Evolutionary conservation across 768 basidiomycete species (phyloP).

Genomic region (Saitozyma podzolica): DNA sequence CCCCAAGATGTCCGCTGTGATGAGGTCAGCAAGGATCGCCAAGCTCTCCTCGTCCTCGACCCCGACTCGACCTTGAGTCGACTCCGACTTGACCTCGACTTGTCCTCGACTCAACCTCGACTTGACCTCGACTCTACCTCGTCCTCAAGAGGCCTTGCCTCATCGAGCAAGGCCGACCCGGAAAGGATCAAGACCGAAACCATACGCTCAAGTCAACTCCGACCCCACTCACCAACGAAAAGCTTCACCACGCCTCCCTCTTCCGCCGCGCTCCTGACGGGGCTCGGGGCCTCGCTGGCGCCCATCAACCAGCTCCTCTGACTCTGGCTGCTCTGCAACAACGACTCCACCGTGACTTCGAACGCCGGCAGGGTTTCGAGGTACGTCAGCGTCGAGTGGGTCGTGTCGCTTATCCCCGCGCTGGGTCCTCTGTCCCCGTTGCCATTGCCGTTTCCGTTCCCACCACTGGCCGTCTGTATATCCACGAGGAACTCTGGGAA

Average conservation of each 20-base stretch:
- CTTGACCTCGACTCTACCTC: too few species aligned
- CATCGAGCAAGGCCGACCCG: background rate
- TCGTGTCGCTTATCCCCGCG: slow-evolving; percentile 34
- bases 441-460: background rate
- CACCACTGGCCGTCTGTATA: slow-evolving; percentile 22
- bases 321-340: slow-evolving; percentile 38
- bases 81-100: too few species aligned
- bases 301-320: slow-evolving; percentile 53
- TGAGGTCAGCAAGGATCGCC: background rate
- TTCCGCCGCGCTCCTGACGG: slow-evolving; percentile 26
- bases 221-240: slow-evolving; percentile 35
- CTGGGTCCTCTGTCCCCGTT: background rate
- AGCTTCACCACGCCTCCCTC: slow-evolving; percentile 46
- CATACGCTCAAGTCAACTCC: background rate
- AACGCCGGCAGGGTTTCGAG: slow-evolving; percentile 43
- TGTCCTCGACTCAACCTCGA: too few species aligned
- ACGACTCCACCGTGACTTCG: slow-evolving; percentile 31
- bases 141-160: background rate
- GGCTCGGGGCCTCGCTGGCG: slow-evolving; percentile 35
- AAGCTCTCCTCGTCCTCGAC: background rate
- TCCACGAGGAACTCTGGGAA: slow-evolving; percentile 52
- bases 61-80: too few species aligned
- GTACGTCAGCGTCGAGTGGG: slow-evolving; percentile 45
- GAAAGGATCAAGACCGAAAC: background rate
- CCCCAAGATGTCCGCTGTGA: slow-evolving; percentile 42